Percentiles rank a stretch among this genome's conserved stretches.
These are phyloP conservation scores for Helicostylum pulchrum DNA, from an alignment of 192 early-diverging fungal species.

Conservation along the genomic window DNA sequence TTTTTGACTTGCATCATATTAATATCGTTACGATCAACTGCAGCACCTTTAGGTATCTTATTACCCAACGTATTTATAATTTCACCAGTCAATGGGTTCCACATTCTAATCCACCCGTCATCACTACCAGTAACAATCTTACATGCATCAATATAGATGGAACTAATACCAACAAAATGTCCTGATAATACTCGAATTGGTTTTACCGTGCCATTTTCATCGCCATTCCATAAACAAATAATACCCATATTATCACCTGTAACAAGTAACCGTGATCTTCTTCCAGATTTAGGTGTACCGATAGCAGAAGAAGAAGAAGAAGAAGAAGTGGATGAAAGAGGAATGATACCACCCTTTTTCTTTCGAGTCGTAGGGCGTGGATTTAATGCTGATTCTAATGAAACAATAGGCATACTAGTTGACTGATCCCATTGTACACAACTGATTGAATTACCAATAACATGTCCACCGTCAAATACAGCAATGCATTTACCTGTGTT, in stretches of 20 bases:
- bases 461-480: constrained; percentile 16
- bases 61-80: constrained; percentile 15
- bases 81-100: constrained; percentile 51
- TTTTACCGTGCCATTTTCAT: constrained; percentile 20
- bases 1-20: constrained; percentile 34
- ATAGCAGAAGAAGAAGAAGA: background rate
- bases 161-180: constrained; percentile 24
- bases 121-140: constrained; percentile 41
- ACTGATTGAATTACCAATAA: constrained; percentile 18
- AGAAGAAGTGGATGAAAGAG: background rate
- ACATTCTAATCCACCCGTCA: constrained; percentile 56
- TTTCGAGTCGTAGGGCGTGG: background rate
- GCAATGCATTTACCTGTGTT: constrained; percentile 20
- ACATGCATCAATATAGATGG: constrained; percentile 32
- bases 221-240: constrained; percentile 54
- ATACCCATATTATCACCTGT: constrained; percentile 51
- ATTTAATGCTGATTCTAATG: constrained; percentile 12
- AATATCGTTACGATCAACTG: constrained; percentile 38
- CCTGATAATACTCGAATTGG: constrained; percentile 26
- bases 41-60: constrained; percentile 28
- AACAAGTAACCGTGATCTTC: constrained; percentile 31
- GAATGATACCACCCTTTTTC: constrained; percentile 4
- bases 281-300: background rate
- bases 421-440: constrained; percentile 29
- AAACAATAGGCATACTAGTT: background rate